phyloP scores from a whole-genome alignment of 1,139 yeast species.

The Meyerozyma sp. region DNA sequence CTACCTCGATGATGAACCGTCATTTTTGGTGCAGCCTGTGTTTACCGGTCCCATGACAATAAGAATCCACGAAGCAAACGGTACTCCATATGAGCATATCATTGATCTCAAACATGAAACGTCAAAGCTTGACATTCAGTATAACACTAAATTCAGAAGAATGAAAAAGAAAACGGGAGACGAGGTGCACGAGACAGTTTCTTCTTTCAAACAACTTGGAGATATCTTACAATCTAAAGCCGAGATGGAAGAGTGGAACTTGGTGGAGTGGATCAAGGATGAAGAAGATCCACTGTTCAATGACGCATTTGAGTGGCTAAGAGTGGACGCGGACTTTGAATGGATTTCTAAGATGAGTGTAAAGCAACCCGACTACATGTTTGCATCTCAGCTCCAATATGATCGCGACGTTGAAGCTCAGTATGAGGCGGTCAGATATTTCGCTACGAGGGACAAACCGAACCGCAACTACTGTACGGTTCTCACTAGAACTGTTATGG shows the following conservation, averaged over 20 bases:
- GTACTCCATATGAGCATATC: conserved; percentile 98
- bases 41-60: conserved; percentile 96
- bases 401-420: conserved; percentile 98
- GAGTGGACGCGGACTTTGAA: conserved; percentile 95
- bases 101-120: conserved; percentile 83
- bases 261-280: conserved; percentile 67
- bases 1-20: conserved; percentile 35
- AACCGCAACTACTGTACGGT: conserved; percentile 67
- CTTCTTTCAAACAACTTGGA: conserved; percentile 62
- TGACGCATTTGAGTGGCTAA: conserved; percentile 96
- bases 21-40: conserved; percentile 38
- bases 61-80: conserved; percentile 96
- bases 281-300: conserved; percentile 64
- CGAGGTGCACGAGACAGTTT: conserved; percentile 33
- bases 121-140: conserved; percentile 88
- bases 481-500: conserved; percentile 76
- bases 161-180: conserved; percentile 49
- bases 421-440: conserved; percentile 72
- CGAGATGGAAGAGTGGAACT: conserved; percentile 68
- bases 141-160: conserved; percentile 85
- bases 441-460: conserved; percentile 57
- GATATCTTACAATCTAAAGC: conserved; percentile 59
- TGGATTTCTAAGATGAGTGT: conserved; percentile 86
- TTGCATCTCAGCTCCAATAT: conserved; percentile 85
- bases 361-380: conserved; percentile 94